A percentile compares a stretch with the other conserved stretches of the same genome.
These are phyloP conservation scores for Curvularia eragrostidis DNA, from an alignment of 2,329 filamentous ascomycete genomes.

Conservation along the genomic window DNA sequence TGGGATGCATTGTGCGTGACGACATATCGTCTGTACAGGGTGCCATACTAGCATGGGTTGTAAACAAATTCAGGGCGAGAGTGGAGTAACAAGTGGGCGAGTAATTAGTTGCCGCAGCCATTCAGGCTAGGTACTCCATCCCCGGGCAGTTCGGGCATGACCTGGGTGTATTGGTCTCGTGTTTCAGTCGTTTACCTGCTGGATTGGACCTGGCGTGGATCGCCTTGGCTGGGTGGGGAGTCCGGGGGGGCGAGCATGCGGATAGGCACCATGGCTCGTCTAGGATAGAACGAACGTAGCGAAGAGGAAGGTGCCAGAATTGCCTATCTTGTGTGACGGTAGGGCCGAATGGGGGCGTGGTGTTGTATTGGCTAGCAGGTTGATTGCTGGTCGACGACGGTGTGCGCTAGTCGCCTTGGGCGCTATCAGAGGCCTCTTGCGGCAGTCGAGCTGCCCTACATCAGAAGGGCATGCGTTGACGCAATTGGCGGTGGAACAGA, in stretches of 20 bases:
- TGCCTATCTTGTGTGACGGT: conserved; percentile 18
- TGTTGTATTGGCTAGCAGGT: conserved; percentile 11
- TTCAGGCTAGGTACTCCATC: conserved; percentile 27
- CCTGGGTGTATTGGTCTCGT: conserved; percentile 21
- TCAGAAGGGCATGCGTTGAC: neutral
- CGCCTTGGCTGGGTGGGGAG: conserved; percentile 3
- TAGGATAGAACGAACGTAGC: neutral
- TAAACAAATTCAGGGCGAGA: conserved; percentile 5
- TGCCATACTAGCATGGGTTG: conserved; percentile 14
- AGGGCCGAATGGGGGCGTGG: conserved; percentile 13
- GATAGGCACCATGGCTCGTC: conserved; percentile 4
- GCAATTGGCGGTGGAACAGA: conserved; percentile 21
- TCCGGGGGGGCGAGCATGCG: conserved; percentile 1
- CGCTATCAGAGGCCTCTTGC: neutral
- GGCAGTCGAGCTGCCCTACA: neutral
- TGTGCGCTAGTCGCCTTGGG: conserved; percentile 6
- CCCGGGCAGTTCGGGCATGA: conserved; percentile 40
- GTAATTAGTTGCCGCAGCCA: conserved; percentile 39
- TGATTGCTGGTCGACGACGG: conserved; percentile 14
- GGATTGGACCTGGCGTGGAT: conserved; percentile 28
- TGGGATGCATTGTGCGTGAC: conserved; percentile 16
- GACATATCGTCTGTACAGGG: conserved; percentile 16
- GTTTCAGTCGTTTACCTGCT: conserved; percentile 36
- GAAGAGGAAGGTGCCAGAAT: conserved; percentile 6
- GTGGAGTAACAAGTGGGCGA: conserved; percentile 27